Conservation (phyloP, 108 stramenopile genomes). For the Epipyxis sp. region DNA sequence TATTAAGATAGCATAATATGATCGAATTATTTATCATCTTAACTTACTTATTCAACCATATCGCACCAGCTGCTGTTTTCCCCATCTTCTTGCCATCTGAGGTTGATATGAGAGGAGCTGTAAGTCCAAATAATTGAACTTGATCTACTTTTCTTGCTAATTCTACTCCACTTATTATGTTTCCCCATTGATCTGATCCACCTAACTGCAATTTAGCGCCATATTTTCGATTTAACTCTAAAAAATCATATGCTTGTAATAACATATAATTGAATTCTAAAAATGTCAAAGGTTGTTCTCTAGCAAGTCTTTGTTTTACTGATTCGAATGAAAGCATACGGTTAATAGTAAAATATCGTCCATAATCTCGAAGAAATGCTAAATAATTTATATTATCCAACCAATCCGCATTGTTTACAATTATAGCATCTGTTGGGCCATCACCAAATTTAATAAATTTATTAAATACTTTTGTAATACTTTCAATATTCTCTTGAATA, state of each 20-base stretch:
- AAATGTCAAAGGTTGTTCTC: slow-evolving; percentile 87
- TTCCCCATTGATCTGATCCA: slow-evolving; percentile 98
- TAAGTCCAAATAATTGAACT: slow-evolving; percentile 81
- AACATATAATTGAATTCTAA: slow-evolving; percentile 99
- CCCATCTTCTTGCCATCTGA: slow-evolving; percentile 98
- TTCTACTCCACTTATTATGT: slow-evolving; percentile 90
- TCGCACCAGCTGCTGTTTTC: slow-evolving; percentile 90
- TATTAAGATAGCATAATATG: no score
- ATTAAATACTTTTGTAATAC: slow-evolving; percentile 74
- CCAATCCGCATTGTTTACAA: slow-evolving; percentile 97
- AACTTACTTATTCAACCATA: slow-evolving; percentile 78
- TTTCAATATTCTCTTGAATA: slow-evolving; percentile 62
- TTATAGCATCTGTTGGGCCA: slow-evolving; percentile 48
- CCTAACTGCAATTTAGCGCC: slow-evolving; percentile 79
- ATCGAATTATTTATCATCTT: no score
- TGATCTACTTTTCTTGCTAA: slow-evolving; percentile 76
- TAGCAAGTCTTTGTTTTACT: slow-evolving; percentile 79
- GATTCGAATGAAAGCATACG: slow-evolving; percentile 91
- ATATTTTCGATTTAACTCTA: slow-evolving; percentile 74
- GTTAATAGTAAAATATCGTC: slow-evolving; percentile 92
- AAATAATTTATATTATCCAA: slow-evolving; percentile 71
- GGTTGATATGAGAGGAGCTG: slow-evolving; percentile 94
- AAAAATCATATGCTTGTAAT: slow-evolving; percentile 95
- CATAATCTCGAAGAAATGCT: slow-evolving; percentile 89
- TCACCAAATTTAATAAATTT: slow-evolving; percentile 71